Evolutionary conservation across 2,329 filamentous ascomycete genomes (phyloP).

Genomic region (Lecanoromycetidae sp.): DNA sequence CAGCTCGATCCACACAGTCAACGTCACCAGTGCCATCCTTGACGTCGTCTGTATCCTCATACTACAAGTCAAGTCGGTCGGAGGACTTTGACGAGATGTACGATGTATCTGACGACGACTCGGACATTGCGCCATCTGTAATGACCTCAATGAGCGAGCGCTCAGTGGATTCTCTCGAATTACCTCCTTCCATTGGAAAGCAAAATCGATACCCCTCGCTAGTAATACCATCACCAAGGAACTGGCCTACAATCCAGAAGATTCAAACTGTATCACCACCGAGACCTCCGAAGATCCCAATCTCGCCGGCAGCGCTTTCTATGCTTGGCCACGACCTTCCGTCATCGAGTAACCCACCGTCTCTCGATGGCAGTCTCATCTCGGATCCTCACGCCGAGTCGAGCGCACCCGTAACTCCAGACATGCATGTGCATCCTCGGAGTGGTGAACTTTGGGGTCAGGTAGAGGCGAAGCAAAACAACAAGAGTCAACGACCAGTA

Average conservation of each 20-base stretch:
- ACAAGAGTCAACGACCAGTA: slow-evolving; percentile 3
- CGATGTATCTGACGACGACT: slow-evolving; percentile 71
- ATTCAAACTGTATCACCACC: slow-evolving; percentile 37
- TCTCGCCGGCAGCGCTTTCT: slow-evolving; percentile 63
- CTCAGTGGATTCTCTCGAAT: slow-evolving; percentile 26
- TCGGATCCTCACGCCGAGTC: slow-evolving; percentile 69
- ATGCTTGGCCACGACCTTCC: slow-evolving; percentile 62
- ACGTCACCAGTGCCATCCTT: slow-evolving; percentile 19
- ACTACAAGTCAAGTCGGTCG: slow-evolving; percentile 38
- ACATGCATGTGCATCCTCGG: slow-evolving; percentile 10
- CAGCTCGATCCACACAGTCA: slow-evolving; percentile 21
- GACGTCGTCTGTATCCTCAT: slow-evolving; percentile 18
- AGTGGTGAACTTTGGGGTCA: slow-evolving; percentile 12
- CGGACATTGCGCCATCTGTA: slow-evolving; percentile 39
- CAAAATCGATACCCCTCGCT: slow-evolving; percentile 45
- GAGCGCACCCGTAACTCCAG: slow-evolving; percentile 32
- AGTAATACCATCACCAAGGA: slow-evolving; percentile 45
- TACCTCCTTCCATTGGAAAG: slow-evolving; percentile 25
- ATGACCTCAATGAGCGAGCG: slow-evolving; percentile 40
- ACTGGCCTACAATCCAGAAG: slow-evolving; percentile 46
- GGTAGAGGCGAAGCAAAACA: background rate
- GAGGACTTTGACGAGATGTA: slow-evolving; percentile 74
- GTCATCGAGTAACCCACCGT: slow-evolving; percentile 68
- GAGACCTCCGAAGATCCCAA: slow-evolving; percentile 47
- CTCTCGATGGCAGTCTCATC: slow-evolving; percentile 74